Base-by-base conservation (phyloP, 805 yeast genomes). In the Zygosaccharomyces bailii region DNA sequence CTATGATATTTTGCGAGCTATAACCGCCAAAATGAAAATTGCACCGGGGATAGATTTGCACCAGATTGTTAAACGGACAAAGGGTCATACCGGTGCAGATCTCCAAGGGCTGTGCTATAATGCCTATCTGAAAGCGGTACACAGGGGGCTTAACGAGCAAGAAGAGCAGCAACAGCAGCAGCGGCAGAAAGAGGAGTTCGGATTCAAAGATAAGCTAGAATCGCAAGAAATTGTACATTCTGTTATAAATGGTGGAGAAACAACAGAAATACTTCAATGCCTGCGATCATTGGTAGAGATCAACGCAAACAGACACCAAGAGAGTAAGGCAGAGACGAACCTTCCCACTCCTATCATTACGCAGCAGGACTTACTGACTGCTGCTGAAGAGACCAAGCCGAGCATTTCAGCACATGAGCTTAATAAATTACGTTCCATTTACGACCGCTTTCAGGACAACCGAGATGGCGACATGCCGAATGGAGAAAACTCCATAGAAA, bases 31-130 rank as follows among this genome's bases (percentile, higher is more conserved):
- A 41, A 82, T 90, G 85, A 69, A 67, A 14, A 59, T 87, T 7
- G 68, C 61, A 10, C 61, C 58, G 5, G 73, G 66, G 18, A 82
- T 81, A n/a, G 66, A 76, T 37, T 61, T 88, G 35, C 64, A 65
- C 1, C 68, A 61, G 4, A 66, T 88, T 39, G 90, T 95, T 0
- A 52, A 56, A 8, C 51, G 60, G 3, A 80, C 96, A 0, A 79
- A 74, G 0, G 96, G 96, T 0, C 90, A 76, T 55, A 85, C 96
- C 10, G 96, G 96, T 11, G 99, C 99, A 0, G 99, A 91, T 66
- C 69, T 91, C 60, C 98, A 90, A 65, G 96, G 96, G 0, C 65
- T 91, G 39, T 82, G 89, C 32, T 91, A 89, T 64, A 93, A 88
- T 65, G 96, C 97, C 0, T 88, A 90, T 62, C 71, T 91, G 60